Percentiles rank a stretch among this genome's conserved stretches.
Conservation (phyloP, 768 basidiomycete genomes). For the Suillus variegatus region DNA sequence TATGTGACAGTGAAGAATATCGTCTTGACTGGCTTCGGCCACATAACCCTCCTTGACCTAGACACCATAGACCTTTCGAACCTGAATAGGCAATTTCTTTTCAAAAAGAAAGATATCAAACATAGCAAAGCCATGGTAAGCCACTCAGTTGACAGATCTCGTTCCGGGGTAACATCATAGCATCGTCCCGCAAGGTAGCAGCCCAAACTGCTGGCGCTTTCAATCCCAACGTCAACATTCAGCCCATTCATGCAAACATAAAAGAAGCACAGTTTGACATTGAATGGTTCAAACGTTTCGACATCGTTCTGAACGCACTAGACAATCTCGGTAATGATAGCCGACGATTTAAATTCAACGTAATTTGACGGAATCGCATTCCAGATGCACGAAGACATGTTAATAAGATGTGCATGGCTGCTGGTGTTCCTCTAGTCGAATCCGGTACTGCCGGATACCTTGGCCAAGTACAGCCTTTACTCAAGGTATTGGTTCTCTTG, state of each 20-base stretch:
- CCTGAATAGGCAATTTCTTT: constrained; percentile 94
- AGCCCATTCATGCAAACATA: constrained; percentile 92
- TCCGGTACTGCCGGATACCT: constrained; percentile 97
- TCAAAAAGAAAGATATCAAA: constrained; percentile 96
- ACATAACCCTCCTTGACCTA: constrained; percentile 91
- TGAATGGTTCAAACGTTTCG: constrained; percentile 87
- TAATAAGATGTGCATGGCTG: constrained; percentile 97
- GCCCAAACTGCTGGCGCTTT: constrained; percentile 80
- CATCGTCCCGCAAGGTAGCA: constrained; percentile 57
- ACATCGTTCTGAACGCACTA: constrained; percentile 92
- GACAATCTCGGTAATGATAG: constrained; percentile 76
- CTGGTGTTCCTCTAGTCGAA: constrained; percentile 87
- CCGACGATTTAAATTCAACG: not conserved
- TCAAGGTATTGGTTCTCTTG: constrained; percentile 55
- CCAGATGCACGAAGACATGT: constrained; percentile 93
- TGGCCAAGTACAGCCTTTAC: constrained; percentile 93
- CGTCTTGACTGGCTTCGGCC: constrained; percentile 88
- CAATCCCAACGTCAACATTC: constrained; percentile 86
- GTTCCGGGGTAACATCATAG: not conserved
- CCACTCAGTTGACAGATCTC: not conserved
- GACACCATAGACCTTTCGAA: constrained; percentile 99
- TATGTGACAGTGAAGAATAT: constrained; percentile 83
- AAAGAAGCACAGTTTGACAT: constrained; percentile 91
- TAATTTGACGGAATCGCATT: constrained; percentile 2
- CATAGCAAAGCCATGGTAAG: constrained; percentile 91